A percentile compares a stretch with the other conserved stretches of the same genome.
These are phyloP conservation scores for Aspergillus puulaauensis DNA, from an alignment of 2,329 filamentous ascomycete genomes.

Conservation along the genomic window DNA sequence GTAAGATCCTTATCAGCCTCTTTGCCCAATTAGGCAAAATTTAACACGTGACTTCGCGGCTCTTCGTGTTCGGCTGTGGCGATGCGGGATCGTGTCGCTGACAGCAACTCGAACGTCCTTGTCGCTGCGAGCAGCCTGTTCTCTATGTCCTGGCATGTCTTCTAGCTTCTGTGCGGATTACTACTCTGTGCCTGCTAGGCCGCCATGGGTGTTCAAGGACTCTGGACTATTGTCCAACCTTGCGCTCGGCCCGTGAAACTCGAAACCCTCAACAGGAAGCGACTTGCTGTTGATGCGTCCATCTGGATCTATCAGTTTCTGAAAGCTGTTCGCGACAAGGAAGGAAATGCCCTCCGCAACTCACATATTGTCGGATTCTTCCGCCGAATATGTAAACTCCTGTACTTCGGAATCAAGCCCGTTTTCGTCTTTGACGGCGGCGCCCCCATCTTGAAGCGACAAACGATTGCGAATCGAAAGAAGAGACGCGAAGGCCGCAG, in stretches of 20 bases:
- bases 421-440: conserved; percentile 99
- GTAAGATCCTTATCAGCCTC: conserved; percentile 15
- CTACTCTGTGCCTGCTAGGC: conserved; percentile 7
- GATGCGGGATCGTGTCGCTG: not conserved
- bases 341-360: conserved; percentile 94
- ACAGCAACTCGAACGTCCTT: not conserved
- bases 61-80: conserved; percentile 12
- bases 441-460: conserved; percentile 83
- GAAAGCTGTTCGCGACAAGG: conserved; percentile 97
- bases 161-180: not conserved
- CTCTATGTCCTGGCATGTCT: not conserved
- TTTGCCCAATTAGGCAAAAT: conserved; percentile 20
- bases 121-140: not conserved
- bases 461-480: conserved; percentile 80
- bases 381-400: conserved; percentile 92
- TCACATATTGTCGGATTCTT: conserved; percentile 98
- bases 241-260: conserved; percentile 95
- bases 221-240: conserved; percentile 94
- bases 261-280: conserved; percentile 92
- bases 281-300: conserved; percentile 93
- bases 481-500: conserved; percentile 79
- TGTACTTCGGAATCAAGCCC: conserved; percentile 94
- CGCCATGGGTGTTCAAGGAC: conserved; percentile 91
- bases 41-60: conserved; percentile 19
- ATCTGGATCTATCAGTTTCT: conserved; percentile 99